Evolutionary conservation across 495 filamentous ascomycete species (phyloP), one percentile per base, ranked within the genome.

Genomic region (Pyrenopolyporus hunteri): DNA sequence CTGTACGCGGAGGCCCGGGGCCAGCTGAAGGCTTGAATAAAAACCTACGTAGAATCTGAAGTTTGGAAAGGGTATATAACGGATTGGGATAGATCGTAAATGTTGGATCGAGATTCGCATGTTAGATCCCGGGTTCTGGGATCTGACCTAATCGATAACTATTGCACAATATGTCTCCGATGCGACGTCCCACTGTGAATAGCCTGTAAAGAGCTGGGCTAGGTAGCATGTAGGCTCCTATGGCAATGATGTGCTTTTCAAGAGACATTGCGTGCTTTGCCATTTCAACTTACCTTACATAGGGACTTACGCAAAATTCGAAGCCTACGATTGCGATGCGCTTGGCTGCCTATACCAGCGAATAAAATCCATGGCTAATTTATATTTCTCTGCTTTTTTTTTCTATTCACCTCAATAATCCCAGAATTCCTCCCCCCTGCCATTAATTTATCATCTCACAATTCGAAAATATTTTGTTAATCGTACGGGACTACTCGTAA

Each of bases 1-100:
- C 65, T 63, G 11, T 79, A 77, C 37, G 64, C 68, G 2, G 55
- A 63, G 6, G 70, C 73, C 0, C 66, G 71, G 26, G 68, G 57
- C 9, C 52, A 72, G 43, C 36, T 78, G 28, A 67, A 47, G 37
- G 54, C 72, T 0, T 75, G 36, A 53, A 10, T 45, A 8, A 39
- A 45, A 28, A 42, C 17, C 7, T 42, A n/a, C 7, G 13, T 16
- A 29, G 5, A 4, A 9, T 29, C 5, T 5, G 26, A 4, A 29
- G 8, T 5, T 25, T 45, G 13, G 10, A 9, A 42, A 42, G 37
- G n/a, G n/a, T n/a, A 42, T 10, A 42, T 42, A 22, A 23, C 3
- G 37, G 37, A 1, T 42, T n/a, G 26, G 26, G 26, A 29, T 29
- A 29, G 26, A 29, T 29, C 26, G n/a, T n/a, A n/a, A n/a, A n/a